Base-by-base conservation (phyloP, 257 asterid species). In the Nicotiana sylvestris region DNA sequence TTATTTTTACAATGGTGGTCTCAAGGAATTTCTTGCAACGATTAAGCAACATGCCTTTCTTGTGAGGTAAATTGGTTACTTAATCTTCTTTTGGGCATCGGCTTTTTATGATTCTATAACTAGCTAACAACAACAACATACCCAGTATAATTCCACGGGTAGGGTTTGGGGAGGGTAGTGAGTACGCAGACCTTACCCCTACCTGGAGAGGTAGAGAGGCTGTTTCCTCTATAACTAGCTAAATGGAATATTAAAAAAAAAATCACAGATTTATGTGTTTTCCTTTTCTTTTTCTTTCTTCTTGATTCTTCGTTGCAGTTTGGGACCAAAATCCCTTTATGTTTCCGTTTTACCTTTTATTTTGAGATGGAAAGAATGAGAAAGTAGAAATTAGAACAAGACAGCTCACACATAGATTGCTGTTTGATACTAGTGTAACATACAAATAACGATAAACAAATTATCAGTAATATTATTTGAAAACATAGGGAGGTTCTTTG, bases 1-100 rank as follows among this genome's bases (percentile, higher is more conserved):
- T 81, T 94, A 96, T 90, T 96, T 96, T 87, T 96, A 94, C 81
- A 96, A 92, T 88, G 99, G 99, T 83, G 99, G 99, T 77, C 98
- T 96, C 18, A 84, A 92, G 76, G 99, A 96, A 87, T 96, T 96
- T 87, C 93, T 96, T 64, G 92, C 96, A 57, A 93, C 96, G 81
- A 84, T 93, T 87, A 96, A 93, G 91, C 98, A 91, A 80, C 96
- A 94, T 57, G 88, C 89, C 79, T 83, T 90, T 83, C 97, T 96
- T 85, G 95, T 88, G 84, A 94, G 98, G 99, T 96, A 85, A 82
- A 81, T 79, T 76, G 83, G 76, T 84, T 85, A 39, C 25, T 77
- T 53, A 78, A 68, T 84, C 85, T 80, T 81, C 49, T 80, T 49
- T 49, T 49, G 35, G 62, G 80, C 21, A 76, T 84, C 81, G n/a